phyloP scores from a whole-genome alignment of 192 early-diverging fungal genomes.

The Coemansia sp. region DNA sequence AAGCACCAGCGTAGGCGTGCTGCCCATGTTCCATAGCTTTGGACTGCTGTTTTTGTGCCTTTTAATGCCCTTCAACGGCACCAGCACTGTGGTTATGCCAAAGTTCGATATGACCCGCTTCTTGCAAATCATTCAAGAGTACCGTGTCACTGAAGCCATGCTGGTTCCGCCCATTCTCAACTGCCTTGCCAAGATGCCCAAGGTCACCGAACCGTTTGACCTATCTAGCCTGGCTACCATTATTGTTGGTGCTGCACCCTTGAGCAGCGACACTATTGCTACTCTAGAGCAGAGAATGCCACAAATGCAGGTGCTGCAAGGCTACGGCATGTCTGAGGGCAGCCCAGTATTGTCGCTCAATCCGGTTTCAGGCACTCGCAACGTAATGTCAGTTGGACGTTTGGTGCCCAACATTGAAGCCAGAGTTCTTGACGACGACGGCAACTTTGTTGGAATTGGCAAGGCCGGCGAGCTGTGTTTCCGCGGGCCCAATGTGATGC shows the following conservation, averaged over 20 bases:
- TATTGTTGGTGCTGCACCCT: conserved; percentile 74
- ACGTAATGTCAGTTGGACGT: conserved; percentile 59
- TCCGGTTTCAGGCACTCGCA: background rate
- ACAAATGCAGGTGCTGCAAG: conserved; percentile 42
- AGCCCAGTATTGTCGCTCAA: conserved; percentile 34
- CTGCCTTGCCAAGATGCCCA: conserved; percentile 66
- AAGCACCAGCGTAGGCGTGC: conserved; percentile 24
- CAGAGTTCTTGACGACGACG: conserved; percentile 65
- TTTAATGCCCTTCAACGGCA: conserved; percentile 19
- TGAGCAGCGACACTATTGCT: conserved; percentile 45
- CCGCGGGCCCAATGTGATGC: conserved; percentile 81
- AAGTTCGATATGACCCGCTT: conserved; percentile 68
- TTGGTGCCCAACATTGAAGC: conserved; percentile 70
- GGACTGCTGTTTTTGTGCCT: conserved; percentile 32
- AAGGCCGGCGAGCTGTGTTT: conserved; percentile 80
- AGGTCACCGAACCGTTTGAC: conserved; percentile 59
- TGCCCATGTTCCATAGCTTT: conserved; percentile 69
- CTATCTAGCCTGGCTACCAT: conserved; percentile 59
- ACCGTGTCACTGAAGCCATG: conserved; percentile 60
- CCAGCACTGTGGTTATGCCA: conserved; percentile 59
- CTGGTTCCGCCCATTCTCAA: conserved; percentile 68
- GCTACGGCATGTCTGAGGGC: conserved; percentile 61
- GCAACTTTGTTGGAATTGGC: conserved; percentile 15
- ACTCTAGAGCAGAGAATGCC: conserved; percentile 43
- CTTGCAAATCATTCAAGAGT: conserved; percentile 58